Percentiles rank a stretch among this genome's conserved stretches.
phyloP scores from a whole-genome alignment of 2,329 filamentous ascomycete species.

The Apiospora pterosperma region DNA sequence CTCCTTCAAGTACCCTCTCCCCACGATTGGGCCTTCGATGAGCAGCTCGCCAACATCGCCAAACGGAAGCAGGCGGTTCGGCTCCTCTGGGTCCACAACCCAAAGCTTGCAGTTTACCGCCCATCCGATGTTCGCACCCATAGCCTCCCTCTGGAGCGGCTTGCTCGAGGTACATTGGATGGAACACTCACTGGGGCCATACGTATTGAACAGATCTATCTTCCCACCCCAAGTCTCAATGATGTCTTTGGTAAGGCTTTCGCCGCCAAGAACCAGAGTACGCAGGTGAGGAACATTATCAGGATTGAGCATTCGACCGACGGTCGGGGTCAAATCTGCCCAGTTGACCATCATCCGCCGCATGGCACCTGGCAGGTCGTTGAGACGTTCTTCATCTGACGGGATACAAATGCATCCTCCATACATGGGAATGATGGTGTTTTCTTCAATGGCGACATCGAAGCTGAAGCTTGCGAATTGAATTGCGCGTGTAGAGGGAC shows the following conservation, averaged over 20 bases:
- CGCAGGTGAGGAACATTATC: slow-evolving; percentile 15
- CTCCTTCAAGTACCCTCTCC: slow-evolving; percentile 10
- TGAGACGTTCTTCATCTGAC: slow-evolving; percentile 1
- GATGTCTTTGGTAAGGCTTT: slow-evolving; percentile 24
- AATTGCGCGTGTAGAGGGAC: slow-evolving; percentile 40
- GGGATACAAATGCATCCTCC: slow-evolving; percentile 10
- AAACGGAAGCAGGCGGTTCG: neutral
- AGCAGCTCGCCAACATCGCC: neutral
- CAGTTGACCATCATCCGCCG: slow-evolving; percentile 12
- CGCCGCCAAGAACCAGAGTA: slow-evolving; percentile 20
- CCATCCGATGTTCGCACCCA: slow-evolving; percentile 3
- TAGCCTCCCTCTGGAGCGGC: neutral
- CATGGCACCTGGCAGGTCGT: slow-evolving; percentile 6
- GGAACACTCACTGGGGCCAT: neutral
- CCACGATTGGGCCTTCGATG: neutral
- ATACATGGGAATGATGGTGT: neutral
- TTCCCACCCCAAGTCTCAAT: slow-evolving; percentile 7
- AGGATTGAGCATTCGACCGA: slow-evolving; percentile 15
- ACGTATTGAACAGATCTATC: neutral
- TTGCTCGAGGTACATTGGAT: neutral
- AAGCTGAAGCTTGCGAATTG: slow-evolving; percentile 10
- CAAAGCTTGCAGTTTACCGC: neutral
- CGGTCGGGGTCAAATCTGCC: slow-evolving; percentile 19
- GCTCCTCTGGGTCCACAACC: neutral
- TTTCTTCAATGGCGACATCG: slow-evolving; percentile 8